Base-by-base conservation (phyloP, 345 rosid genomes). In the Bretschneidera sinensis region DNA sequence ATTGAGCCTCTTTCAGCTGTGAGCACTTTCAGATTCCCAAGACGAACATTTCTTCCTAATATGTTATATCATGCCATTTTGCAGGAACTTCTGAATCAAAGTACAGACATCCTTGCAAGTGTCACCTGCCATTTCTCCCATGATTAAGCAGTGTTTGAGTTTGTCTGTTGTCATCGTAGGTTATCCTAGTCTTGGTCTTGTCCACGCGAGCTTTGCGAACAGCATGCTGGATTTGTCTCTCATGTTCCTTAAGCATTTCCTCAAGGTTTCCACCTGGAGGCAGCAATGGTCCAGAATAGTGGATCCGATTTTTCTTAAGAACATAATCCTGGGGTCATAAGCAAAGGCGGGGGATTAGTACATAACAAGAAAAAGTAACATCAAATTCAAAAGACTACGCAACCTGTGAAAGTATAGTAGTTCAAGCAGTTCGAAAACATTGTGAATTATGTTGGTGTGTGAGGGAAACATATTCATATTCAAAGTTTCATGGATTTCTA, bases 161-260 rank as follows among this genome's bases (percentile, higher is more conserved):
- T 66, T 66, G 80, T 64, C 64, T 69, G 15, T 51, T 54, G 39
- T 62, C 67, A 23, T 59, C 61, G 6, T 47, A 15, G 24, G 70
- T 65, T 61, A 66, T 57, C 58, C 55, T 70, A 5, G 60, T 54
- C 66, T 71, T 80, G 59, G 65, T 75, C 84, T 89, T 87, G 66
- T 72, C 91, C 9, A 22, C 31, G 6, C 86, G 85, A 61, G 96
- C 91, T 84, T 78, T 94, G 13, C 95, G 85, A 17, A 83, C 87
- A 6, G 92, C 97, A 48, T 79, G 64, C 70, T 79, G 97, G 64
- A 94, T 90, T 70, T 75, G 82, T 55, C 79, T 82, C 75, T 94
- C 96, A 13, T 90, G 92, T 72, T 88, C 88, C 75, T 84, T 94
- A 49, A 94, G 85, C 95, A 90, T 88, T 64, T 87, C 95, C 35